These are phyloP conservation scores for Microsporum ferrugineum DNA, from an alignment of 2,329 filamentous ascomycete genomes.

Conservation along the genomic window DNA sequence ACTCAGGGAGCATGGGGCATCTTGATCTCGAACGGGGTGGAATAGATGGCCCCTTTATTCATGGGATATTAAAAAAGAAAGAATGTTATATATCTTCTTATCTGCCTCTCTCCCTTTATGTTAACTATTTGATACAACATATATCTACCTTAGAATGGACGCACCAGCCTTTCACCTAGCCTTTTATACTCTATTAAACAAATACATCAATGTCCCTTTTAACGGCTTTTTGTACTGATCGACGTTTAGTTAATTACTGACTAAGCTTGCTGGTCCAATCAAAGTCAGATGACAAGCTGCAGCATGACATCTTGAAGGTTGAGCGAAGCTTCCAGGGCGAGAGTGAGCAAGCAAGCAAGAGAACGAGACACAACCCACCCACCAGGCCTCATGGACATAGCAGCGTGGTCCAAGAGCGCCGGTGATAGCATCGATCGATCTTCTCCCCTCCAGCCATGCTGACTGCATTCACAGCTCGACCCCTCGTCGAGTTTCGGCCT, in stretches of 20 bases:
- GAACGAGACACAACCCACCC: not conserved
- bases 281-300: not conserved
- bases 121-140: not conserved
- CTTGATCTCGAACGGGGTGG: not conserved
- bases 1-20: not conserved
- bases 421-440: not conserved
- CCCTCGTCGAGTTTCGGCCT: conserved; percentile 91
- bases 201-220: too few species aligned
- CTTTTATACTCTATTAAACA: too few species aligned
- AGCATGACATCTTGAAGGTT: not conserved
- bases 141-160: not conserved
- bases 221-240: too few species aligned
- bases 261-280: not conserved
- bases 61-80: not conserved
- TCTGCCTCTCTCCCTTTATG: not conserved
- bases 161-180: not conserved
- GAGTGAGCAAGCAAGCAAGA: not conserved
- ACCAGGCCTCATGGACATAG: conserved; percentile 3
- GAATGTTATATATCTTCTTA: not conserved
- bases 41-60: not conserved
- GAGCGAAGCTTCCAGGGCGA: not conserved
- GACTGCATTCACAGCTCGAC: conserved; percentile 90
- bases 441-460: conserved; percentile 52
- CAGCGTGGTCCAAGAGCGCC: not conserved
- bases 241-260: not conserved